Percentiles rank a stretch among this genome's conserved stretches.
Conservation (phyloP, 306 rosid genomes). For the Cucurbita argyrosperma region DNA sequence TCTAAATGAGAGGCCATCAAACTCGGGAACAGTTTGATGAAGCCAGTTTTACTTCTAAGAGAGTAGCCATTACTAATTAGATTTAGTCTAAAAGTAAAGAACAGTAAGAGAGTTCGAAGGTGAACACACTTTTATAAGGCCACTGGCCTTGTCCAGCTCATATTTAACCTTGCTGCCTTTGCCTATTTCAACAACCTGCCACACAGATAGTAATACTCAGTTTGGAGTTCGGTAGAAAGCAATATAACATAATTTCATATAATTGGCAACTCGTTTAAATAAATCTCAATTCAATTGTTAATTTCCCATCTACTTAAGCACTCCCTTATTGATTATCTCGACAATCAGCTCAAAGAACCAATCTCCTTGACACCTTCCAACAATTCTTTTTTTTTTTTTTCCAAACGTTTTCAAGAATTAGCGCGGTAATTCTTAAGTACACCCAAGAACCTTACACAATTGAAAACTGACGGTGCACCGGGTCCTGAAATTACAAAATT, state of each 20-base stretch:
- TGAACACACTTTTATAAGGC: conserved; percentile 72
- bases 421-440: neutral
- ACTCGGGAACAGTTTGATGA: neutral
- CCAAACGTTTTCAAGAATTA: neutral
- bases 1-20: conserved; percentile 1
- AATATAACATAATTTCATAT: neutral
- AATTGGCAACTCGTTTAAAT: neutral
- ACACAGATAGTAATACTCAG: neutral
- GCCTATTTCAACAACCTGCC: conserved; percentile 84
- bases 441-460: conserved; percentile 49
- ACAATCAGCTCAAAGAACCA: neutral
- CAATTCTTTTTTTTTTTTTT: neutral
- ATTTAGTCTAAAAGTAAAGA: neutral
- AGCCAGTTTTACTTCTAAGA: neutral
- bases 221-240: neutral
- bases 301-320: neutral
- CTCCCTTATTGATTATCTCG: neutral
- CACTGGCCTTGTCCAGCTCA: conserved; percentile 79
- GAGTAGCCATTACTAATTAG: neutral
- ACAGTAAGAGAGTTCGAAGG: neutral
- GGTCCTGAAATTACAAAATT: conserved; percentile 49
- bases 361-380: neutral
- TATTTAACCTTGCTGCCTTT: conserved; percentile 95
- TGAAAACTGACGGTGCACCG: conserved; percentile 85
- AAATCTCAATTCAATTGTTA: neutral